Evolutionary conservation across 805 yeast genomes (phyloP).

Genomic region (Saccharomycopsis sp.): DNA sequence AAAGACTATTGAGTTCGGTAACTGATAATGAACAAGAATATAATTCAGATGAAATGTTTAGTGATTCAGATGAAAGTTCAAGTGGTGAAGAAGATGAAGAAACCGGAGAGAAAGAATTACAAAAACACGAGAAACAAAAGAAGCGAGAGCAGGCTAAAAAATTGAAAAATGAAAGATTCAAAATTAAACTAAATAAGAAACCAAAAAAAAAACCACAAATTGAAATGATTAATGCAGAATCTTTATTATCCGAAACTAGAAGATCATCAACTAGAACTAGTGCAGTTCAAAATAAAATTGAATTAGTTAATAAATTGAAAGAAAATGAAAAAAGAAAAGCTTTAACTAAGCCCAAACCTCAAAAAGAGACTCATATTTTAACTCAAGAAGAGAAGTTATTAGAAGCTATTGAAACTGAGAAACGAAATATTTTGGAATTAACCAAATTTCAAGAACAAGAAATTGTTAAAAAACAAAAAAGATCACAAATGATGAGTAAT

Average conservation of each 20-base stretch:
- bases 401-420: slow-evolving; percentile 86
- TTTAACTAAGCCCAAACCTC: slow-evolving; percentile 26
- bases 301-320: slow-evolving; percentile 63
- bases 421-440: slow-evolving; percentile 60
- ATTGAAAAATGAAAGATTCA: slow-evolving; percentile 20
- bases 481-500: slow-evolving; percentile 61
- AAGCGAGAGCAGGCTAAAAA: slow-evolving; percentile 24
- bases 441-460: slow-evolving; percentile 79
- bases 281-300: slow-evolving; percentile 69
- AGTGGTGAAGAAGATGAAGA: slow-evolving; percentile 31
- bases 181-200: slow-evolving; percentile 3
- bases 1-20: not conserved
- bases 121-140: slow-evolving; percentile 22
- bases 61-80: slow-evolving; percentile 14
- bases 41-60: slow-evolving; percentile 15
- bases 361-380: slow-evolving; percentile 24
- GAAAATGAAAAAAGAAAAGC: slow-evolving; percentile 55
- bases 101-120: slow-evolving; percentile 33
- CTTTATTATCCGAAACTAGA: slow-evolving; percentile 42
- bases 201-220: slow-evolving; percentile 25
- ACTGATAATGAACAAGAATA: not conserved
- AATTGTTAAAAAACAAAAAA: slow-evolving; percentile 63
- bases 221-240: slow-evolving; percentile 29
- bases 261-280: slow-evolving; percentile 70
- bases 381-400: slow-evolving; percentile 65